Base-by-base conservation (phyloP, 2,329 filamentous ascomycete species). In the Aspergillus brunneoviolaceus region DNA sequence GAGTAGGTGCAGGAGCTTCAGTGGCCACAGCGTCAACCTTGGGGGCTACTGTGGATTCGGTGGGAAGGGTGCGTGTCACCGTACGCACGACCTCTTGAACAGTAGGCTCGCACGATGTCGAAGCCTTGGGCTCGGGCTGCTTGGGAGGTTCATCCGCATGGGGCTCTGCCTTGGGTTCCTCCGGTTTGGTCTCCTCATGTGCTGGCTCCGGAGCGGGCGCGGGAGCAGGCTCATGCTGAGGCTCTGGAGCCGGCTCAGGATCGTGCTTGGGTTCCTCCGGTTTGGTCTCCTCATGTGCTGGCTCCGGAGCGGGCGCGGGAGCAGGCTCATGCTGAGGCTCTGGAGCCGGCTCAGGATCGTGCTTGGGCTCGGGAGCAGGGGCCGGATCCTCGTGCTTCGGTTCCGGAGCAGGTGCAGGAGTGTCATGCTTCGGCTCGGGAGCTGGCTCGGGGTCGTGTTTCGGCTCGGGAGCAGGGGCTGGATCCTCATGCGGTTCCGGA, bases 31-130 rank as follows among this genome's bases (percentile, higher is more conserved):
- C 39, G 39, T 45, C 39, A 7, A 45, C 39, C 16, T 45, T 27
- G 1, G 51, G 33, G 7, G n/a, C 51, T 5, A 53, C 23, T 25
- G 19, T 29, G 21, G 51, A 1, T 12, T 48, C 53, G 11, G 45
- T 35, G 19, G 42, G 14, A n/a, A 57, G 14, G 2, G 69, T 72
- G 60, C 64, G 65, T n/a, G 70, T 72, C 21, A 73, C 63, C 0
- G 71, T 73, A 49, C 59, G 69, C 5, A 72, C 67, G 19, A 73
- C 62, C 50, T 72, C 62, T 12, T 67, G 63, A 1, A 59, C 54
- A 7, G n/a, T 39, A 54, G 51, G 2, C 52, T 5, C 1, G 59
- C 60, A 50, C 54, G 57, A 5, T 19, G 23, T n/a, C 39, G 56
- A 39, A 12, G 49, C 3, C 42, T 48, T 21, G 10, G 60, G 19